A percentile compares a stretch with the other conserved stretches of the same genome.
Conservation (phyloP, 306 rosid species). For the Lathyrus tuberosus region DNA sequence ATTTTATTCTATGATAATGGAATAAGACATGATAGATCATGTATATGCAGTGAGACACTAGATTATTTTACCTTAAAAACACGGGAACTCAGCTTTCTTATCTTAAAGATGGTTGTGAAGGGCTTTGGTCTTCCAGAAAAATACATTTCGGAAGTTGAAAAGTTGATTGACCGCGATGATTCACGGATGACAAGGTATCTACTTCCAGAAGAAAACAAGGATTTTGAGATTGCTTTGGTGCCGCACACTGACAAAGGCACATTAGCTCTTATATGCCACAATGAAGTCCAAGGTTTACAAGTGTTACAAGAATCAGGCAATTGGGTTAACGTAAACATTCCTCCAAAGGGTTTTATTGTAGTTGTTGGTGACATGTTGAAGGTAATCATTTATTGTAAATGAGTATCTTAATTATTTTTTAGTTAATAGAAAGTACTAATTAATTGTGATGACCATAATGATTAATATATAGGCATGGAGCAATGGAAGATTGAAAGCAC, state of each 20-base stretch:
- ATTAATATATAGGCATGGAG: no score
- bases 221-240: conserved; percentile 11
- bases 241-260: conserved; percentile 56
- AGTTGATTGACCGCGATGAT: conserved; percentile 18
- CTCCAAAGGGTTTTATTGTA: conserved; percentile 36
- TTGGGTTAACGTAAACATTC: conserved; percentile 46
- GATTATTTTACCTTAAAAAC: conserved; percentile 41
- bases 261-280: conserved; percentile 47
- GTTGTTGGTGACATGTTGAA: conserved; percentile 56
- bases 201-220: conserved; percentile 27
- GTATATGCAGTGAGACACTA: conserved; percentile 44
- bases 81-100: conserved; percentile 34
- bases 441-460: no score
- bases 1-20: not conserved
- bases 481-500: no score
- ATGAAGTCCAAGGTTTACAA: conserved; percentile 55
- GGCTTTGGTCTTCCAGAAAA: conserved; percentile 44
- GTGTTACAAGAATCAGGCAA: conserved; percentile 35
- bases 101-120: conserved; percentile 48
- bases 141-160: conserved; percentile 35
- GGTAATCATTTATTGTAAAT: conserved; percentile 23
- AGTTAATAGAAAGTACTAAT: no score
- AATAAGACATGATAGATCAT: not conserved
- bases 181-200: conserved; percentile 51
- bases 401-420: no score